Evolutionary conservation across 2,329 filamentous ascomycete genomes (phyloP).

Genomic region (Colletotrichum cordylinicola): DNA sequence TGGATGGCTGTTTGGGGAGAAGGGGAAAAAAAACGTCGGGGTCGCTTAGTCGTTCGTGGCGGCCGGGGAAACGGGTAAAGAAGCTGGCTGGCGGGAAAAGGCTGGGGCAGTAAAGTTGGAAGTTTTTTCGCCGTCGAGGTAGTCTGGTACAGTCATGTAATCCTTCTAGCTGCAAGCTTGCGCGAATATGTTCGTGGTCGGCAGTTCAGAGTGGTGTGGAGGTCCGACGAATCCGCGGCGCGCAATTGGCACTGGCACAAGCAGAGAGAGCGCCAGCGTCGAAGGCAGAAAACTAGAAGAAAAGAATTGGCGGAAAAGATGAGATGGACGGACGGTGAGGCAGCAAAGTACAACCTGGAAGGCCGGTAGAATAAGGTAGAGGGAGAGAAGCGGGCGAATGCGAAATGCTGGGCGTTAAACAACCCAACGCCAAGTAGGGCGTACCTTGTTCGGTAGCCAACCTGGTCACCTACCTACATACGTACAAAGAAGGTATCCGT

Average conservation of each 20-base stretch:
- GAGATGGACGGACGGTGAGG: background rate
- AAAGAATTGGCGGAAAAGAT: background rate
- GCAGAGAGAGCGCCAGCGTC: slow-evolving; percentile 4
- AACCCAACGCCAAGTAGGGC: background rate
- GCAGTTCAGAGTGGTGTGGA: slow-evolving; percentile 9
- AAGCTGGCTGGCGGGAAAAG: background rate
- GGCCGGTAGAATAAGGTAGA: background rate
- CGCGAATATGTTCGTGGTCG: slow-evolving; percentile 16
- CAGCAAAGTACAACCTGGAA: background rate
- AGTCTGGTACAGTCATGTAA: slow-evolving; percentile 4
- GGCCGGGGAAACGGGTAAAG: background rate
- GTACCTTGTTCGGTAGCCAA: background rate
- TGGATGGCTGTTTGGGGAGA: background rate
- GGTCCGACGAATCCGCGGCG: slow-evolving; percentile 8
- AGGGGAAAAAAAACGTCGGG: background rate
- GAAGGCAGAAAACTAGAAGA: background rate
- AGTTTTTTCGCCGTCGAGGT: background rate
- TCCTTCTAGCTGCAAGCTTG: slow-evolving; percentile 13
- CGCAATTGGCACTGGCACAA: background rate
- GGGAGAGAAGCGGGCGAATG: background rate
- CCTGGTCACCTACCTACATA: background rate
- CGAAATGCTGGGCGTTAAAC: slow-evolving; percentile 6
- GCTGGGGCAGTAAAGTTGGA: background rate
- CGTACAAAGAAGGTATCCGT: background rate
- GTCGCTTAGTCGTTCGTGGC: background rate